Evolutionary conservation across 2,329 filamentous ascomycete genomes (phyloP).

Genomic region (Drechslerella stenobrocha): DNA sequence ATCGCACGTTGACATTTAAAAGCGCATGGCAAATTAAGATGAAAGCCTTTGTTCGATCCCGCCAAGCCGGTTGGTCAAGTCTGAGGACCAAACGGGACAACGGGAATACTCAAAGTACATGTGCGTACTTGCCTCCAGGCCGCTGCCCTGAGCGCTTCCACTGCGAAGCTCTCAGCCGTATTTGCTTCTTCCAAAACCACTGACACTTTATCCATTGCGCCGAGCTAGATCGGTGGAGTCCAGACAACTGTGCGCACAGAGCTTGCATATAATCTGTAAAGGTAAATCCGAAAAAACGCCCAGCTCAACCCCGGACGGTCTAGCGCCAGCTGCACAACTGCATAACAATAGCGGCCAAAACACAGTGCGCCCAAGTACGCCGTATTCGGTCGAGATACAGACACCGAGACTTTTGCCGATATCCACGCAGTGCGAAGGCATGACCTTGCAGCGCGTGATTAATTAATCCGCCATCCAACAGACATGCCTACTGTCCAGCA

Average conservation of each 20-base stretch:
- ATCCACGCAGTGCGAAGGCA: conserved; percentile 3
- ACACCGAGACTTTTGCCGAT: conserved; percentile 28
- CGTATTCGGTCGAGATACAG: conserved; percentile 8
- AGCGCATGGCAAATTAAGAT: conserved; percentile 44
- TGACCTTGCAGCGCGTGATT: conserved; percentile 43
- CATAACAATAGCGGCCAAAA: conserved; percentile 7
- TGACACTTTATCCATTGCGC: conserved; percentile 15
- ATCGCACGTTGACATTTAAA: conserved; percentile 40
- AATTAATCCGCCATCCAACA: conserved; percentile 23
- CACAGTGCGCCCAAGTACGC: conserved; percentile 16
- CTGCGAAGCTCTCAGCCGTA: conserved; percentile 14
- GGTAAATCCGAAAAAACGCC: background rate
- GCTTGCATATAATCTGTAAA: background rate
- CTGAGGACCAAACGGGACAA: conserved; percentile 29
- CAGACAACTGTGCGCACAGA: background rate
- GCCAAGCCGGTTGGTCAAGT: conserved; percentile 25
- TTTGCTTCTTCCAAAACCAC: conserved; percentile 26
- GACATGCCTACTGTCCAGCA: no score
- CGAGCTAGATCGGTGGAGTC: conserved; percentile 8
- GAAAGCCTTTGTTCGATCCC: no score
- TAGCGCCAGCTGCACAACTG: no score
- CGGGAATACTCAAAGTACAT: conserved; percentile 32
- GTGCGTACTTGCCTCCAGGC: conserved; percentile 31
- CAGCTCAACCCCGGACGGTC: no score
- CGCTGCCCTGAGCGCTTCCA: conserved; percentile 30